Evolutionary conservation across 441 rosid species (phyloP).

Genomic region (Corymbia citriodora): DNA sequence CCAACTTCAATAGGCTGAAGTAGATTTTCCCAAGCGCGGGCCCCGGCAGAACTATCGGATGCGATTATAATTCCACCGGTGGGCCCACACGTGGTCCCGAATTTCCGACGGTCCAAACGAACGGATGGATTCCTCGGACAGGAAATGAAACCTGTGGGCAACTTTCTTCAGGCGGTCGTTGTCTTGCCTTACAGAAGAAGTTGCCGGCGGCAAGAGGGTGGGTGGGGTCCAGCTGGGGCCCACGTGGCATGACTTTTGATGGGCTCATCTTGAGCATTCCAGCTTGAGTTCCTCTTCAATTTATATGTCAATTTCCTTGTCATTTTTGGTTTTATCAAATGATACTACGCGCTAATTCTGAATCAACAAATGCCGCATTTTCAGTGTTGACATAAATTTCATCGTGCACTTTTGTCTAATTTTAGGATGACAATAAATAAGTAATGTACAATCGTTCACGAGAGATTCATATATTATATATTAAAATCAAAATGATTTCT

Average conservation of each 20-base stretch:
- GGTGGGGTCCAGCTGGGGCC: not conserved
- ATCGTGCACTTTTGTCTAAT: not conserved
- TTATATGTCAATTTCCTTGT: not conserved
- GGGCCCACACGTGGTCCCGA: not conserved
- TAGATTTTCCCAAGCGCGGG: too few relatives aligned
- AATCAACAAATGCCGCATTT: not conserved
- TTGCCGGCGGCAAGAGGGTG: not conserved
- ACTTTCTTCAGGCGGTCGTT: not conserved
- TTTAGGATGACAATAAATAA: not conserved
- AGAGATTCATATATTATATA: not conserved
- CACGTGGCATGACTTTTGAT: not conserved
- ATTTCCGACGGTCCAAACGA: not conserved
- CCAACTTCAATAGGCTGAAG: too few relatives aligned
- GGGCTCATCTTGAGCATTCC: not conserved
- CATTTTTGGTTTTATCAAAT: not conserved
- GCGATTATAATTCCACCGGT: not conserved
- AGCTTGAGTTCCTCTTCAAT: not conserved
- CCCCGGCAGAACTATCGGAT: too few relatives aligned
- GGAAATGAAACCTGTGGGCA: not conserved
- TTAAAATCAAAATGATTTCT: not conserved
- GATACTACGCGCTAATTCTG: not conserved
- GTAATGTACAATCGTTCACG: too few relatives aligned
- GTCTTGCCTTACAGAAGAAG: not conserved
- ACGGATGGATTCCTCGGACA: not conserved
- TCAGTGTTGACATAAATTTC: not conserved